Evolutionary conservation across 2,329 filamentous ascomycete species (phyloP), one percentile per base, ranked within the genome.

Genomic region (Aspergillus udagawae): DNA sequence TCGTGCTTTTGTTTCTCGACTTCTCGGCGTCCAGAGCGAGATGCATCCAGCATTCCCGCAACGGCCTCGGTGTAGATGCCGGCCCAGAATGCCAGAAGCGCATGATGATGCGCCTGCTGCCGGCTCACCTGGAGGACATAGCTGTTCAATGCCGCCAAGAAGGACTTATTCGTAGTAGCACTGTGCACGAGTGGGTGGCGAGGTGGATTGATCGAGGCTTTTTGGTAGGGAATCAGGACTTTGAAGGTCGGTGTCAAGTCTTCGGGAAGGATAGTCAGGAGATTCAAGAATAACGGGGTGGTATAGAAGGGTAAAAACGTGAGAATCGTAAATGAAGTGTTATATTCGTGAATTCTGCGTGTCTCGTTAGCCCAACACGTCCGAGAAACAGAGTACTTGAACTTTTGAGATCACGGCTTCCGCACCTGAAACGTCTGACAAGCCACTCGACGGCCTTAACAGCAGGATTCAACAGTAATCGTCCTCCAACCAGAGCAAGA

Each of bases 381-480:
- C 32, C 25, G 17, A 42, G n/a, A 12, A 42, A 9, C 23, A 7
- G 14, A 27, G 10, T 45, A 53, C 20, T 52, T 25, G 45, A 35
- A 49, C 25, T 32, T 29, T 38, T 29, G 42, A 29, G 23, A n/a
- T 10, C 23, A 12, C 35, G 27, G 32, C 21, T 27, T 38, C 66
- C 82, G 60, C 79, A 95, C 91, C 88, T 86, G 70, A 97, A 99
- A 67, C 93, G 83, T 68, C 94, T 83, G 54, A 99, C 84, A 49
- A 99, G 82, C 94, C 94, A 99, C 78, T 99, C 95, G 41, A 97
- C 82, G 17, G 92, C 87, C 76, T 95, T 96, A 54, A 96, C 85
- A 0, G 91, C 91, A 44, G 94, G 93, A 77, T 88, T 92, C 32
- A 99, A 80, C 61, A 93, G 82, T 63, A 99, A 73, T 44, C 89